Conservation (phyloP, 2,329 filamentous ascomycete species). For the Daldinia eschscholtzii region DNA sequence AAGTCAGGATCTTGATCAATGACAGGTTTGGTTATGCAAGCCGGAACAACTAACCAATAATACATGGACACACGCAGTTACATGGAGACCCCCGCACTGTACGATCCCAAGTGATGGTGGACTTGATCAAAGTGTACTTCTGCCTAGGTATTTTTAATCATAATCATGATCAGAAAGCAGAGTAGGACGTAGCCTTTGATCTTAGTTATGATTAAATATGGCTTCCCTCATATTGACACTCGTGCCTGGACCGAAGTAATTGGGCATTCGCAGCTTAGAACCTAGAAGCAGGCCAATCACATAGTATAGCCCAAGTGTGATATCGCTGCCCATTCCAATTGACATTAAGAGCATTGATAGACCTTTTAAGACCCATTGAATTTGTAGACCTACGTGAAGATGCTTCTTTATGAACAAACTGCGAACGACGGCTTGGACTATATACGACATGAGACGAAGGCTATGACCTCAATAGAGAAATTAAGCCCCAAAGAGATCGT, state of each 20-base stretch:
- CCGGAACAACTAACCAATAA: slow-evolving; percentile 15
- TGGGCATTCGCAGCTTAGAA: slow-evolving; percentile 14
- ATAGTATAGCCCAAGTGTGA: background rate
- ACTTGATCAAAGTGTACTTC: slow-evolving; percentile 4
- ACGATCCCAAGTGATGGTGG: background rate
- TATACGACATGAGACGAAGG: background rate
- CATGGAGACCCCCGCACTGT: slow-evolving; percentile 6
- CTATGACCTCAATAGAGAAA: background rate
- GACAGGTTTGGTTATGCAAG: slow-evolving; percentile 4
- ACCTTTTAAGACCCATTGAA: slow-evolving; percentile 5
- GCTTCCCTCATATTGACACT: background rate
- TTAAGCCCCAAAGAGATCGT: background rate
- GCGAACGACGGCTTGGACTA: background rate
- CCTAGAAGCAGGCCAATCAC: slow-evolving; percentile 12
- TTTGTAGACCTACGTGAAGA: background rate
- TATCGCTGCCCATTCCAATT: background rate
- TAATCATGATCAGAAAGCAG: slow-evolving; percentile 6
- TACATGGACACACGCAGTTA: slow-evolving; percentile 11
- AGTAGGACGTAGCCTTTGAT: slow-evolving; percentile 7
- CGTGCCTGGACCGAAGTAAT: slow-evolving; percentile 3
- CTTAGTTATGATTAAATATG: slow-evolving; percentile 23
- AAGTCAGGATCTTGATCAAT: slow-evolving; percentile 23
- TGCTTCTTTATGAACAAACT: background rate
- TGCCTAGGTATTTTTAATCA: slow-evolving; percentile 9
- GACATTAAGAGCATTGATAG: background rate